A percentile compares a stretch with the other conserved stretches of the same genome.
Conservation (phyloP, 306 rosid species). For the Astragalus membranaceus region DNA sequence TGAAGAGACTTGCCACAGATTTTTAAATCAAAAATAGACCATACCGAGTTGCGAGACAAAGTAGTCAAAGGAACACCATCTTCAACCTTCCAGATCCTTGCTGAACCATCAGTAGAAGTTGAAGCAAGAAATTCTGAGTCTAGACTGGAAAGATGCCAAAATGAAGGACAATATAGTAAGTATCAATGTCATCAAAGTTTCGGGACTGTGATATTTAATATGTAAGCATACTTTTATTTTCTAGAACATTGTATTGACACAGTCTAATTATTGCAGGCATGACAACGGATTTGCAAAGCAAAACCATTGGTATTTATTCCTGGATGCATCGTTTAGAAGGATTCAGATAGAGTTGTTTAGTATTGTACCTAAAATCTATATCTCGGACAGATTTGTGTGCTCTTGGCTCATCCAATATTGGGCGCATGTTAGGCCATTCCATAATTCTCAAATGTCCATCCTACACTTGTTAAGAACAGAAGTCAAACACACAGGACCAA, state of each 20-base stretch:
- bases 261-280: conserved; percentile 3
- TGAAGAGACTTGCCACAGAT: not conserved
- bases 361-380: conserved; percentile 81
- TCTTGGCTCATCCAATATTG: conserved; percentile 76
- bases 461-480: conserved; percentile 34
- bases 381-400: conserved; percentile 79
- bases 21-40: not conserved
- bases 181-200: conserved; percentile 13
- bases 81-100: conserved; percentile 77
- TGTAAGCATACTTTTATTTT: not conserved
- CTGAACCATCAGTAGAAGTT: conserved; percentile 85
- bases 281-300: not conserved
- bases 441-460: conserved; percentile 85
- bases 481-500: conserved; percentile 19
- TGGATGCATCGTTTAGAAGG: not conserved
- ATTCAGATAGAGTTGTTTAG: not conserved
- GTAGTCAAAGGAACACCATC: conserved; percentile 85
- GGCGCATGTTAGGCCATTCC: conserved; percentile 71
- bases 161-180: conserved; percentile 11
- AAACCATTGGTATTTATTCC: not conserved
- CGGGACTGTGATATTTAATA: not conserved
- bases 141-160: conserved; percentile 48
- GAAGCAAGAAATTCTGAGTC: conserved; percentile 89
- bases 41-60: conserved; percentile 68
- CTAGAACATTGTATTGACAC: not conserved